These are phyloP conservation scores for Takakia lepidozioides DNA, from an alignment of 225 moss, liverwort and hornwort species.

Conservation along the genomic window DNA sequence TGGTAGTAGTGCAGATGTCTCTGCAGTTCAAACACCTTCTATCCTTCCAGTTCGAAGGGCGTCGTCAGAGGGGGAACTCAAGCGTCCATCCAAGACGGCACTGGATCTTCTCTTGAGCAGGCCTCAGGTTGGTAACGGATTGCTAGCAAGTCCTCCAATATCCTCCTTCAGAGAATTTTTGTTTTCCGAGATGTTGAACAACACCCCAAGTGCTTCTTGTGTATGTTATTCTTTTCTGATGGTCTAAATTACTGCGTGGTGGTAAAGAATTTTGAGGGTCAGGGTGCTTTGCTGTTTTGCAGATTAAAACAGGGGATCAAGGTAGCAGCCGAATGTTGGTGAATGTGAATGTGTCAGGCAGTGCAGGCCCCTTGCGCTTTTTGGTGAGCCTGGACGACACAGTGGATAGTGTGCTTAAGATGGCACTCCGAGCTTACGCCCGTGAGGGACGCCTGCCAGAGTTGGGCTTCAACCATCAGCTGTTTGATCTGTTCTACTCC, in stretches of 20 bases:
- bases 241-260: not conserved
- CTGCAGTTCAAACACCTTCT: too few species aligned
- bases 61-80: not conserved
- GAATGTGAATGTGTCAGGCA: constrained; percentile 4
- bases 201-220: too few species aligned
- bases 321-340: not conserved
- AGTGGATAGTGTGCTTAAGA: constrained; percentile 1
- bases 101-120: not conserved
- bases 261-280: too few species aligned
- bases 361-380: constrained; percentile 3
- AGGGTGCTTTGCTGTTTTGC: too few species aligned
- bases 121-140: not conserved
- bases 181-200: not conserved
- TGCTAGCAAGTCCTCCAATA: not conserved
- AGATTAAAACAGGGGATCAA: not conserved
- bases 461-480: not conserved
- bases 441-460: constrained; percentile 3
- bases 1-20: too few species aligned
- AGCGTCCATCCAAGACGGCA: not conserved
- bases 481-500: constrained; percentile 2
- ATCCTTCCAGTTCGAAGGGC: too few species aligned
- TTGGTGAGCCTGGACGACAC: not conserved
- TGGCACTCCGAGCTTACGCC: constrained; percentile 1
- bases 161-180: not conserved
- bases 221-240: too few species aligned